Evolutionary conservation across 148 eudicot genomes (phyloP).

Genomic region (Pharnaceum exiguum): DNA sequence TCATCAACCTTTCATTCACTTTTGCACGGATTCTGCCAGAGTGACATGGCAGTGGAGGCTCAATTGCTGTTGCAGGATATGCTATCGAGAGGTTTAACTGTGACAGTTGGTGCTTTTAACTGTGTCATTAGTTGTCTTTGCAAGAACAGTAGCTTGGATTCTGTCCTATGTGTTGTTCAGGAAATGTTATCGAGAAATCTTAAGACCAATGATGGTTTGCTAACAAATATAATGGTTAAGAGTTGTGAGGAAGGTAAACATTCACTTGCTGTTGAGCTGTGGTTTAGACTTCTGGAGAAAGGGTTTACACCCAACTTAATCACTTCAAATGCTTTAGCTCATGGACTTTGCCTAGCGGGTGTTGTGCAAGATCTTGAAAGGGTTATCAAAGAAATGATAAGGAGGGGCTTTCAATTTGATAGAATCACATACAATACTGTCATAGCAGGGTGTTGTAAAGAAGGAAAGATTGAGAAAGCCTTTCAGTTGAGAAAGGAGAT

Average conservation of each 20-base stretch:
- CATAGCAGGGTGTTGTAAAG: constrained; percentile 66
- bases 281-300: constrained; percentile 49
- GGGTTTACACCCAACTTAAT: constrained; percentile 50
- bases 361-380: constrained; percentile 51
- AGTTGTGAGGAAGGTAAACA: constrained; percentile 57
- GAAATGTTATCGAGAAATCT: constrained; percentile 70
- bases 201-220: constrained; percentile 56
- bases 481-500: constrained; percentile 63
- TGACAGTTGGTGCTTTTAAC: constrained; percentile 46
- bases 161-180: constrained; percentile 36
- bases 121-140: constrained; percentile 45
- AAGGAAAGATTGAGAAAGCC: constrained; percentile 60
- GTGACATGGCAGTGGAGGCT: constrained; percentile 53
- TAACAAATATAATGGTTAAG: constrained; percentile 49
- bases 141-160: constrained; percentile 34
- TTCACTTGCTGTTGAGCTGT: constrained; percentile 57
- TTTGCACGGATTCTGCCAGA: constrained; percentile 64
- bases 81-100: constrained; percentile 44
- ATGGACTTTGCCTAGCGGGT: constrained; percentile 63
- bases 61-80: constrained; percentile 50
- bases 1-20: constrained; percentile 66
- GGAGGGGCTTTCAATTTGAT: constrained; percentile 46
- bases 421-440: constrained; percentile 67
- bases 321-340: constrained; percentile 77
- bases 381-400: constrained; percentile 61